Conservation (phyloP, 495 filamentous ascomycete species). For the Penicillium cataractarum region DNA sequence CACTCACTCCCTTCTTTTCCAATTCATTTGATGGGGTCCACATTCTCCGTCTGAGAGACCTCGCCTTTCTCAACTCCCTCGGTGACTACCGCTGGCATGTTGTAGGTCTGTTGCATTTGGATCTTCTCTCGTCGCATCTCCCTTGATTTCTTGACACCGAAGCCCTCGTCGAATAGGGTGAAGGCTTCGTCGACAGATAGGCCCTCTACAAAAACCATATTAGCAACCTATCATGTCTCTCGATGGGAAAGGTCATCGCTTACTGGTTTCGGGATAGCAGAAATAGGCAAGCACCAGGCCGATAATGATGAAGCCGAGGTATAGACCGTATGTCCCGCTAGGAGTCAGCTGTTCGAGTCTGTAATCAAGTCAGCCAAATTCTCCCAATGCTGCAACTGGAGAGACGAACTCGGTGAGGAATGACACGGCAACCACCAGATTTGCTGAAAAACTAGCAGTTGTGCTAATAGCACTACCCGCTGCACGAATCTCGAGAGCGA, state of each 20-base stretch:
- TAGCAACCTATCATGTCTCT: too few species aligned
- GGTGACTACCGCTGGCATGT: too few species aligned
- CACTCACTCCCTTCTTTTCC: too few species aligned
- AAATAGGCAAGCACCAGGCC: neutral
- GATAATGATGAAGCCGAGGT: conserved; percentile 2
- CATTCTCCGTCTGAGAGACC: too few species aligned
- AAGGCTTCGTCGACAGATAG: conserved; percentile 1
- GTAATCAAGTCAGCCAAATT: neutral
- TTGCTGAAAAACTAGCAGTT: too few species aligned
- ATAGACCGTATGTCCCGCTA: neutral
- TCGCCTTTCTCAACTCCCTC: too few species aligned
- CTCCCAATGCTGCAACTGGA: neutral
- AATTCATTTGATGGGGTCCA: too few species aligned
- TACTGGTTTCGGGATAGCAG: neutral
- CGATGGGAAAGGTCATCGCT: too few species aligned
- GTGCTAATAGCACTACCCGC: too few species aligned
- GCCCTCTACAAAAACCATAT: neutral
- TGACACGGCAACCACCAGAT: too few species aligned
- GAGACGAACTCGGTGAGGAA: too few species aligned
- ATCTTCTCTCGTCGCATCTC: conserved; percentile 3
- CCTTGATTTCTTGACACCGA: conserved; percentile 1
- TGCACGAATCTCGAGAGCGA: too few species aligned
- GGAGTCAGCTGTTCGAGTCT: conserved; percentile 4
- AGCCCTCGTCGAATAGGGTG: conserved; percentile 1
- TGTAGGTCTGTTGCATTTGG: conserved; percentile 1